Base-by-base conservation (phyloP, 2,329 filamentous ascomycete genomes). In the Thielaviopsis ethacetica region DNA sequence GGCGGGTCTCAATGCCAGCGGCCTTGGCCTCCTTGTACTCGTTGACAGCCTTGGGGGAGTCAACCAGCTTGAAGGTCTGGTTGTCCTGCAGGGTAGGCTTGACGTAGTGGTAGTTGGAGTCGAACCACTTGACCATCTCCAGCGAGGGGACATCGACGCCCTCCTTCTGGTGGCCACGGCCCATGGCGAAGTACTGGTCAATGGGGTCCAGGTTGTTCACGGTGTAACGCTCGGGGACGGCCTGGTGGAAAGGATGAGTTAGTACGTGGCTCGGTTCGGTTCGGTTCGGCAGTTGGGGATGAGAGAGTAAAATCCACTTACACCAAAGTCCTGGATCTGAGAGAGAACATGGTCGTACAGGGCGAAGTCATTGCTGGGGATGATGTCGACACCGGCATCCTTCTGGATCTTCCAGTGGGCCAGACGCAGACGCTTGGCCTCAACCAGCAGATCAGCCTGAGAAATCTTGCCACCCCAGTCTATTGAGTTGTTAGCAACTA, bases 61-160 rank as follows among this genome's bases (percentile, higher is more conserved):
- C 76, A 63, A 80, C 75, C 63, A 98, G 88, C 76, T 86, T 91
- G 85, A 98, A 98, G 70, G 81, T 85, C 83, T 98, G 93, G 81
- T 88, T 86, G 78, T 96, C 85, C 77, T 96, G 90, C 66, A 98
- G 83, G 63, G 93, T 96, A 65, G 93, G 93, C 85, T 97, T 97
- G 78, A 97, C 93, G 75, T 98, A 98, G 83, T 97, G 93, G 85
- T 98, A 98, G 86, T 98, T 98, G 65, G 90, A 95, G 82, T 98
- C 93, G 72, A 98, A 98, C 93, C 93, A 98, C 82, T 98, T 98
- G 69, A 98, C 93, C 93, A 98, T 98, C 82, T 98, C 93, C 75
- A 95, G 79, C 70, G 81, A 82, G 67, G 91, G 89, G 65, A 97
- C 93, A 75, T 98, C 93, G 67, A 97, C 81, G 73, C 88, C 83